Evolutionary conservation across 371 early-diverging fungal species (phyloP), one percentile per base, ranked within the genome.

Genomic region (Polyrhizophydium stewartii): DNA sequence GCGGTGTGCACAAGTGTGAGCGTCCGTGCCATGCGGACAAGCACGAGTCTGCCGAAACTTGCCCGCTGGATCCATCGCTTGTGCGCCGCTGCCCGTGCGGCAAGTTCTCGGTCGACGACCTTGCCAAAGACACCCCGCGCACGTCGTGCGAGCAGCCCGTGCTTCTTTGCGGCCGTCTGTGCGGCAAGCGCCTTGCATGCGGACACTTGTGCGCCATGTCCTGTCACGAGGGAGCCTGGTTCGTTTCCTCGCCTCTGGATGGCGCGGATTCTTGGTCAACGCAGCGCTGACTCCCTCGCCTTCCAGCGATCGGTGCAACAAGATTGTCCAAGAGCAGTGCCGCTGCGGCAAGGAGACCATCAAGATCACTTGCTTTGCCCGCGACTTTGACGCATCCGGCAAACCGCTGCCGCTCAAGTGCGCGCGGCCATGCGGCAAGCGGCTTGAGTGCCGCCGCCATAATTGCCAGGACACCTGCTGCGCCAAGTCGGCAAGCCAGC

Each of bases 1-100:
- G 96, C 63, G 90, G 89, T 1, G 59, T 74, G n/a, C 96, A 96
- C 70, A 56, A 35, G 5, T 96, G 96, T 62, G 67, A 79, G 24
- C 79, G 84, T 52, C 24, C 61, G 5, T 96, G 96, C 63, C 96
- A 94, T 71, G 78, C 82, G 12, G 69, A 65, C 35, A 65, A 71
- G 0, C 80, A 81, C 49, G 7, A 47, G 28, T 3, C 3, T 37
- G 70, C 77, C 25, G 79, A 67, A 27, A 55, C 67, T 19, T 96
- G 96, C 62, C 89, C 91, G 5, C 76, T 79, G 41, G 88, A 88
- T 69, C 94, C 93, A 0, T 58, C 60, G 0, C 38, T 66, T 0
- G 73, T 88, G 1, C 74, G 56, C 32, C 80, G 83, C 0, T 96
- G 96, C 64, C 95, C 93, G n/a, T 96, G 96, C 67, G 92, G 92